Conservation (phyloP, 148 eudicot species). For the Tetragonia tetragonoides region DNA sequence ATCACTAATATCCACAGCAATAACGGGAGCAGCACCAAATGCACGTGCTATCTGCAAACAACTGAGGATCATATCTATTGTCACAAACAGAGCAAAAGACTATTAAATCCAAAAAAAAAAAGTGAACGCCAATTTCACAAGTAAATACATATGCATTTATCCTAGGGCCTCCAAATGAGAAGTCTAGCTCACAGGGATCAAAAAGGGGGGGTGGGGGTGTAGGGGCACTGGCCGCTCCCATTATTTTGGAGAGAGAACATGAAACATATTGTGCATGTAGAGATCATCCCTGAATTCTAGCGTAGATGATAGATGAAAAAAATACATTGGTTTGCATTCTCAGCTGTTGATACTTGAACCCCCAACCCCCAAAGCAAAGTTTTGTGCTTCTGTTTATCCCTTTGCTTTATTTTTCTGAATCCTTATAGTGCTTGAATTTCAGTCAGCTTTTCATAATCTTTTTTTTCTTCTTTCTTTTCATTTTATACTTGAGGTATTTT, state of each 20-base stretch:
- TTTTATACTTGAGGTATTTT: neutral
- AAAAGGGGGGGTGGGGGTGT: neutral
- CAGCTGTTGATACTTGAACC: no score
- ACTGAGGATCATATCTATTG: slow-evolving; percentile 45
- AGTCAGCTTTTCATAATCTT: no score
- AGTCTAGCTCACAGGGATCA: neutral
- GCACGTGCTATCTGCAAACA: slow-evolving; percentile 99
- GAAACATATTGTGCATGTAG: no score
- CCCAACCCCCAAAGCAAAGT: neutral
- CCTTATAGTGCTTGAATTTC: no score
- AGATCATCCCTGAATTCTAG: no score
- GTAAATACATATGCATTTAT: neutral
- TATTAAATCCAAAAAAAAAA: neutral
- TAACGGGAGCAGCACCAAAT: slow-evolving; percentile 91
- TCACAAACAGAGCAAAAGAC: slow-evolving; percentile 17
- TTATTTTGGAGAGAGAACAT: no score
- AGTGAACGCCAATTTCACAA: neutral
- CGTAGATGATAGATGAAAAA: no score
- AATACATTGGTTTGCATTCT: no score
- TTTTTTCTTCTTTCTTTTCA: neutral
- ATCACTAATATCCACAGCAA: slow-evolving; percentile 93
- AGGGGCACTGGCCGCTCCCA: no score
- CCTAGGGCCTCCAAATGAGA: neutral
- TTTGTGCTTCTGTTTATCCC: neutral
- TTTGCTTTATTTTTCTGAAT: no score